These are phyloP conservation scores for Lactifluus pinguis DNA, from an alignment of 768 basidiomycete genomes.

Conservation along the genomic window DNA sequence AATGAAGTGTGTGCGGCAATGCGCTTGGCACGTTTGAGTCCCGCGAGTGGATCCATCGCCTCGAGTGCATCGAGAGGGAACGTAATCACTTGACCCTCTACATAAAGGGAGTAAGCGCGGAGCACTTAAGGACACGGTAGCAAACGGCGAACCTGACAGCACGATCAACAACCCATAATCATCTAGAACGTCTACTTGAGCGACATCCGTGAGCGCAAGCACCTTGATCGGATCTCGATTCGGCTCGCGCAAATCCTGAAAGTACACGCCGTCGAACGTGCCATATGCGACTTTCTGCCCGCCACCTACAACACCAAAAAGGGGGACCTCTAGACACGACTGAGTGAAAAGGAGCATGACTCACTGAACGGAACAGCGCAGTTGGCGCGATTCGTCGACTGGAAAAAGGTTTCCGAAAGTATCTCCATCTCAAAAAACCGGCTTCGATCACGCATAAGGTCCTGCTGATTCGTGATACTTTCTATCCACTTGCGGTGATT, in stretches of 20 bases:
- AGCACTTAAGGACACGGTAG: neutral
- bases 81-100: constrained; percentile 92
- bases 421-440: constrained; percentile 77
- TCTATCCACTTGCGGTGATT: constrained; percentile 94
- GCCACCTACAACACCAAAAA: constrained; percentile 39
- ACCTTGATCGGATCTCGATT: constrained; percentile 84
- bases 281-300: constrained; percentile 88
- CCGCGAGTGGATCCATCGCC: constrained; percentile 80
- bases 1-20: constrained; percentile 95
- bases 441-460: constrained; percentile 72
- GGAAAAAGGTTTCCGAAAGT: constrained; percentile 84
- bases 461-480: constrained; percentile 82
- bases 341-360: constrained; percentile 27
- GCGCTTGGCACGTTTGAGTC: constrained; percentile 87
- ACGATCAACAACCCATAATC: constrained; percentile 94
- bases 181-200: constrained; percentile 93
- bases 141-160: constrained; percentile 66
- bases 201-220: constrained; percentile 77
- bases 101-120: neutral
- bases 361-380: constrained; percentile 84
- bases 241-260: constrained; percentile 74
- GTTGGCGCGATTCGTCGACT: constrained; percentile 77
- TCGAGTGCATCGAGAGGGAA: constrained; percentile 93
- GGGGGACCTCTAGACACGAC: neutral
- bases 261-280: constrained; percentile 95